Evolutionary conservation across 805 yeast species (phyloP), one percentile per base, ranked within the genome.

Genomic region (Kregervanrija pseudodelftensis): DNA sequence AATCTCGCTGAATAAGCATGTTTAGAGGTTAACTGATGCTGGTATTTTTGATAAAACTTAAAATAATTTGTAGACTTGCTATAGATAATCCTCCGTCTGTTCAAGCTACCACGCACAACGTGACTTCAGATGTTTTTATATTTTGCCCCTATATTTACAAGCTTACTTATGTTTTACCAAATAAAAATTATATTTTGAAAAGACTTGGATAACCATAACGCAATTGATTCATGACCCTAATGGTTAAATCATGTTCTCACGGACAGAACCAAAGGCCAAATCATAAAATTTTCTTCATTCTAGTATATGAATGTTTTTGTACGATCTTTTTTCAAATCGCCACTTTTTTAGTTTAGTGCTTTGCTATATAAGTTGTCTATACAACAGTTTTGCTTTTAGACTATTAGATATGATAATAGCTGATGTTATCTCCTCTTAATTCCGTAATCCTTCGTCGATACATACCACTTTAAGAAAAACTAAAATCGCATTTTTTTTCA

Each of bases 91-190:
- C 95, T 10, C 79, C 96, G n/a, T 84, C 95, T 22, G 97, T 90
- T 39, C 97, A 90, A 71, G 96, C 95, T 38, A 90, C 96, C 47
- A 91, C 90, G 96, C 90, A 78, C 73, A 85, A 88, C 74, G 90
- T 90, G 93, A 75, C 85, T 35, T 73, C 79, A 51, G 79, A 77
- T 50, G 86, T 90, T 51, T 74, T 90, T 60, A 70, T 68, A 41
- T 58, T 57, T 42, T 82, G 77, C 45, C 72, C 79, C 3, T 70
- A 70, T 48, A 71, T 90, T 45, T 75, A 70, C 50, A 71, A 72
- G 96, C 88, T 33, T 33, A 65, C 82, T 43, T 89, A 86, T 65
- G 68, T 75, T 37, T 76, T 90, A 59, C 97, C 97, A 59, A 90
- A 90, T 76, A 90, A 87, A 69, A 97, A 90, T 66, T 90, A 84